Conservation (phyloP, 768 basidiomycete species). For the Tylopilus plumbeoviolaceoides region DNA sequence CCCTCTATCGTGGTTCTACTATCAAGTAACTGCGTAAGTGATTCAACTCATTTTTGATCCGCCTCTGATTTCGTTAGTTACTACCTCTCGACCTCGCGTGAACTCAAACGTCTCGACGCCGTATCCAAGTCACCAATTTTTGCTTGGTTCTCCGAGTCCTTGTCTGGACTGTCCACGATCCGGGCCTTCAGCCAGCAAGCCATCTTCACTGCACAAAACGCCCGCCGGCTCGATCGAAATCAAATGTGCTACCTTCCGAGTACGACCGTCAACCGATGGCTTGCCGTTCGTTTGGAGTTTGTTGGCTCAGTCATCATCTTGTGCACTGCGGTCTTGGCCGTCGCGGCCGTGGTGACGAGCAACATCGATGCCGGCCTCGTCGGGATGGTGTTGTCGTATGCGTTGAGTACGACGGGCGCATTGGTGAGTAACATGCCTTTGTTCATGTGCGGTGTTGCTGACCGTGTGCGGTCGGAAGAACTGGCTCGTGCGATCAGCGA, state of each 20-base stretch:
- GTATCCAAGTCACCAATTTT: conserved; percentile 91
- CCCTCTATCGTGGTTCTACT: conserved; percentile 78
- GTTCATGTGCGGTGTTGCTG: not conserved
- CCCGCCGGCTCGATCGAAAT: conserved; percentile 77
- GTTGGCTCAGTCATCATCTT: conserved; percentile 80
- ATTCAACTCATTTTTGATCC: not conserved
- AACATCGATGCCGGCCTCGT: conserved; percentile 86
- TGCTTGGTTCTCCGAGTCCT: conserved; percentile 78
- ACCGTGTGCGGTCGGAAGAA: conserved; percentile 41
- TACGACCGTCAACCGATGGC: conserved; percentile 77
- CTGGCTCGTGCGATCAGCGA: conserved; percentile 78
- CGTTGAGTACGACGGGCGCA: conserved; percentile 77
- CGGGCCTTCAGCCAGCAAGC: conserved; percentile 72
- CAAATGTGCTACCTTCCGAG: conserved; percentile 75
- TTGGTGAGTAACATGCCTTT: conserved; percentile 45
- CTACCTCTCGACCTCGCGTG: conserved; percentile 81
- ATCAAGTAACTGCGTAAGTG: conserved; percentile 71
- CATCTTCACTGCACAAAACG: conserved; percentile 64
- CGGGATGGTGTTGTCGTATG: conserved; percentile 82
- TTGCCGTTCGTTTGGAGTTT: conserved; percentile 79
- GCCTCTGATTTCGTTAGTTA: conserved; percentile 47
- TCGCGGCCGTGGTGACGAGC: conserved; percentile 66
- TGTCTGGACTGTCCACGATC: conserved; percentile 77
- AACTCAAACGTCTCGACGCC: conserved; percentile 85
- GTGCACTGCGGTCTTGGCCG: conserved; percentile 60